phyloP scores from a whole-genome alignment of 805 yeast species.

The Pichia cephalocereana region DNA sequence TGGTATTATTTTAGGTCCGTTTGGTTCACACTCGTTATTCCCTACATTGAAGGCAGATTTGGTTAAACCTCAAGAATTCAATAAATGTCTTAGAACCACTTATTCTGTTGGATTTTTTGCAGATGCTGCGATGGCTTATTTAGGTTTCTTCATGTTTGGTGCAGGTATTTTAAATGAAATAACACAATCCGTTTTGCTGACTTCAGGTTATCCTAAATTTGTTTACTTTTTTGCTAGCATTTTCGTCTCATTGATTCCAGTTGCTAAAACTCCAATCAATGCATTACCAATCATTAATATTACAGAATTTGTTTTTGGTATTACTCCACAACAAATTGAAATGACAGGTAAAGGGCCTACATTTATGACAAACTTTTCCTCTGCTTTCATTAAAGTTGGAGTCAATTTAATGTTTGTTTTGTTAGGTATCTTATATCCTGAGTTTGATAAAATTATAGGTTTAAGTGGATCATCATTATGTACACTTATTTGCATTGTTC shows the following conservation, averaged over 20 bases:
- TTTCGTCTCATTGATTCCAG: slow-evolving; percentile 69
- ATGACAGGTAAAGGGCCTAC: slow-evolving; percentile 8
- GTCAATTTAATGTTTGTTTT: slow-evolving; percentile 58
- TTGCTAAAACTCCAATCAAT: slow-evolving; percentile 80
- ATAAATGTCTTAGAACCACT: slow-evolving; percentile 42
- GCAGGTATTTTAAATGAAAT: slow-evolving; percentile 56
- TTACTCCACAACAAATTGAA: slow-evolving; percentile 22
- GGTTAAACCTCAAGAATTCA: slow-evolving; percentile 58
- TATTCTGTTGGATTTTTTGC: slow-evolving; percentile 49
- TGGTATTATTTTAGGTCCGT: slow-evolving; percentile 67
- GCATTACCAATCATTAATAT: slow-evolving; percentile 83
- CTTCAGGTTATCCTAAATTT: slow-evolving; percentile 58
- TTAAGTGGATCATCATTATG: slow-evolving; percentile 79
- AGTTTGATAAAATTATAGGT: slow-evolving; percentile 77
- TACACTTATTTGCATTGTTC: slow-evolving; percentile 66
- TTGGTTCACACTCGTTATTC: slow-evolving; percentile 79
- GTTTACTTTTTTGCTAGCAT: slow-evolving; percentile 49
- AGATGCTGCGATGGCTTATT: slow-evolving; percentile 51
- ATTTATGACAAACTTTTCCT: slow-evolving; percentile 5
- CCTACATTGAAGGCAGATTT: slow-evolving; percentile 71
- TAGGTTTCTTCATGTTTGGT: slow-evolving; percentile 81
- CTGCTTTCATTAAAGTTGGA: slow-evolving; percentile 29
- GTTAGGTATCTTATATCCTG: slow-evolving; percentile 67
- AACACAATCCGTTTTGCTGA: slow-evolving; percentile 62
- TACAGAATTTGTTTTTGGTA: slow-evolving; percentile 38